phyloP scores from a whole-genome alignment of 192 early-diverging fungal genomes.

The Rhizophagus sp. region DNA sequence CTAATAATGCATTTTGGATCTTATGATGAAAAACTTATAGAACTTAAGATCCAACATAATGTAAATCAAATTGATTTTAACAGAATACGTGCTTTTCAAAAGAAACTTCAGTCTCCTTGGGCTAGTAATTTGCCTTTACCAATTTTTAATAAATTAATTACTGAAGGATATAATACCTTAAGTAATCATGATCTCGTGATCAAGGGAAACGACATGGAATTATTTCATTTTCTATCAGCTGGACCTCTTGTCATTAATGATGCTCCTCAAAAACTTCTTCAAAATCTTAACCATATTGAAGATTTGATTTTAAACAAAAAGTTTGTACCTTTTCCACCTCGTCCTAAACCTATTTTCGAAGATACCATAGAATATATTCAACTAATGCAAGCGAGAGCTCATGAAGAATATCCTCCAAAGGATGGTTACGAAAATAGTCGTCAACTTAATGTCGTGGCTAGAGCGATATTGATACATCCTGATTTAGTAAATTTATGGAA shows the following conservation, averaged over 20 bases:
- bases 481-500: no score
- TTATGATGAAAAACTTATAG: neutral
- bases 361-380: neutral
- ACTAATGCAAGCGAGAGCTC: no score
- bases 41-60: neutral
- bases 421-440: no score
- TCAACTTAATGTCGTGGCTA: no score
- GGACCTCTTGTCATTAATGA: neutral
- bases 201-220: slow-evolving; percentile 18
- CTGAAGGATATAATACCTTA: neutral
- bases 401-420: no score
- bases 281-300: neutral
- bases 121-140: neutral
- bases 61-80: neutral
- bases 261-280: neutral
- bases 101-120: neutral
- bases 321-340: neutral
- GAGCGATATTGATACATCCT: no score
- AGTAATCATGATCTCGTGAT: neutral
- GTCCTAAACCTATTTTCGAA: neutral
- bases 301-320: neutral
- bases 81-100: neutral
- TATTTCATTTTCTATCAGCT: neutral
- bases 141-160: neutral
- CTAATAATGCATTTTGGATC: neutral